Evolutionary conservation across 768 basidiomycete genomes (phyloP).

Genomic region (Mycena metata): DNA sequence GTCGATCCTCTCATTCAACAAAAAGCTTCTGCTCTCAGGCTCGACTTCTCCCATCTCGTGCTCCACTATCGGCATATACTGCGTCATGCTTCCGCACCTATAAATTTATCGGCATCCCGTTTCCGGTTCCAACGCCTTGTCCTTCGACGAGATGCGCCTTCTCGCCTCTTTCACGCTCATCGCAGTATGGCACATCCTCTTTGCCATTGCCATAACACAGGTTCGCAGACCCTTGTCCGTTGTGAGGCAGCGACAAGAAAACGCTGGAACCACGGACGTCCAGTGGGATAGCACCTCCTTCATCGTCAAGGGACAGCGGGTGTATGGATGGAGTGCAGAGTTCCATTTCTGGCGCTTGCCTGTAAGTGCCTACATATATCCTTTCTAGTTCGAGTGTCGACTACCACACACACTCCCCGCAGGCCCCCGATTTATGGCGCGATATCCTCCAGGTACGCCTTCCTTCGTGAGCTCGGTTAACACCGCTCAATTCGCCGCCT

Average conservation of each 20-base stretch:
- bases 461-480: neutral
- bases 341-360: slow-evolving; percentile 34
- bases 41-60: slow-evolving; percentile 4
- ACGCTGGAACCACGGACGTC: slow-evolving; percentile 20
- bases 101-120: slow-evolving; percentile 17
- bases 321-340: slow-evolving; percentile 32
- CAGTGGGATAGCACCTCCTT: slow-evolving; percentile 31
- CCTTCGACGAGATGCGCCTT: slow-evolving; percentile 19
- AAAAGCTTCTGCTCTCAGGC: slow-evolving; percentile 12
- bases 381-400: neutral
- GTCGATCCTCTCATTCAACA: slow-evolving; percentile 10
- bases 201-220: slow-evolving; percentile 9
- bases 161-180: slow-evolving; percentile 17
- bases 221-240: neutral
- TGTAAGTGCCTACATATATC: slow-evolving; percentile 13
- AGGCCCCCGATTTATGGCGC: slow-evolving; percentile 32
- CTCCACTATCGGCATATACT: too few relatives aligned
- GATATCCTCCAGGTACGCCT: slow-evolving; percentile 27
- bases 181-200: slow-evolving; percentile 15
- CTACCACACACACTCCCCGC: too few relatives aligned
- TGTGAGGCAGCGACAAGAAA: slow-evolving; percentile 18
- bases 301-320: slow-evolving; percentile 28
- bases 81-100: slow-evolving; percentile 20
- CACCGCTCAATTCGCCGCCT: slow-evolving; percentile 3
- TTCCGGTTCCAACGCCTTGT: slow-evolving; percentile 6